A percentile compares a stretch with the other conserved stretches of the same genome.
Evolutionary conservation across 2,329 filamentous ascomycete species (phyloP).

Genomic region (Scopulariopsis brevicaulis): DNA sequence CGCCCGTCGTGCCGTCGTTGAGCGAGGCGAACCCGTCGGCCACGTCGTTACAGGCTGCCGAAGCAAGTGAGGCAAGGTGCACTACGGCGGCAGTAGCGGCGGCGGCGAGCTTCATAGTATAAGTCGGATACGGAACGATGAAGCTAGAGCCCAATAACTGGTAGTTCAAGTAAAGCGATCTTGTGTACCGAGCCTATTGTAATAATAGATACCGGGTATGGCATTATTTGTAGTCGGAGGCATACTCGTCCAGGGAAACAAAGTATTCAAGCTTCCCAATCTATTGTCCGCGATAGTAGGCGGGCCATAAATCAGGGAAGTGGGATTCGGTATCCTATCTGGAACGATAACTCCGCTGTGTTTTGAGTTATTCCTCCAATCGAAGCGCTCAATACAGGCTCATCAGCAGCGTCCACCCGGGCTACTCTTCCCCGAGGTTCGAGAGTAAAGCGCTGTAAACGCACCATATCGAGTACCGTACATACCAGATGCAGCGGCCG

Average conservation of each 20-base stretch:
- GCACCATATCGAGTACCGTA: too few relatives aligned
- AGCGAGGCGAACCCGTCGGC: conserved; percentile 13
- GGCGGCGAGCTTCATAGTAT: not conserved
- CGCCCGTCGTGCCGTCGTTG: conserved; percentile 13
- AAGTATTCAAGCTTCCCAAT: not conserved
- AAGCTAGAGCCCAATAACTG: not conserved
- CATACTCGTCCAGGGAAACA: not conserved
- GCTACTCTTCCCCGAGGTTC: too few relatives aligned
- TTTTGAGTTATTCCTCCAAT: too few relatives aligned
- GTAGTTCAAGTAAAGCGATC: not conserved
- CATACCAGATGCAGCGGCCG: too few relatives aligned
- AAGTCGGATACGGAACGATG: not conserved
- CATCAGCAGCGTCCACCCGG: too few relatives aligned
- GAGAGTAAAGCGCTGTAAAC: too few relatives aligned
- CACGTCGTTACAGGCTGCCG: conserved; percentile 4
- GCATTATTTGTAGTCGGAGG: not conserved
- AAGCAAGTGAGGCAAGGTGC: not conserved
- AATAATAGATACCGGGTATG: not conserved
- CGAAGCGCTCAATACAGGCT: too few relatives aligned
- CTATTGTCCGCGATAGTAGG: too few relatives aligned
- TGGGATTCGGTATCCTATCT: too few relatives aligned
- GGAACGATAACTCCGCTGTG: too few relatives aligned
- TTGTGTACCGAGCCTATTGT: not conserved
- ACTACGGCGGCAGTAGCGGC: not conserved
- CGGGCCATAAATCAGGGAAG: too few relatives aligned